A percentile compares a stretch with the other conserved stretches of the same genome.
These are phyloP conservation scores for Blastobotrys raffinosifermentans DNA, from an alignment of 1,139 yeast genomes.

Conservation along the genomic window DNA sequence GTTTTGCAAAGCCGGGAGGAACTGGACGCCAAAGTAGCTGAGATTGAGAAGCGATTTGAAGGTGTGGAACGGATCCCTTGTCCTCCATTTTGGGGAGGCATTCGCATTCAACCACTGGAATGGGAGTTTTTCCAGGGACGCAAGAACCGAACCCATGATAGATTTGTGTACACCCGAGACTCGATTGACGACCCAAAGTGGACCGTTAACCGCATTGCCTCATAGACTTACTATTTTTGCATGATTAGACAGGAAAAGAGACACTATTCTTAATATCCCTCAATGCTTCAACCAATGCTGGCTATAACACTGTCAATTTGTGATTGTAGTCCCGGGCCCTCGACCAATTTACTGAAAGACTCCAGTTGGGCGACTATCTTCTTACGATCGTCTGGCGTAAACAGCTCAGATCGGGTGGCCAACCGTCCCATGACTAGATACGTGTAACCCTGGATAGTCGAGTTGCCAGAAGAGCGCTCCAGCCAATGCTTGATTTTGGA, in stretches of 20 bases:
- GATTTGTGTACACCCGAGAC: slow-evolving; percentile 67
- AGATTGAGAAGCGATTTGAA: slow-evolving; percentile 51
- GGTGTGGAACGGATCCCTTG: slow-evolving; percentile 63
- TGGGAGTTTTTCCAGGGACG: slow-evolving; percentile 98
- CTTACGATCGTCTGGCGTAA: slow-evolving; percentile 9
- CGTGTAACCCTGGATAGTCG: too few relatives aligned
- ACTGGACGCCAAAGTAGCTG: slow-evolving; percentile 47
- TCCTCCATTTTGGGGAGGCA: slow-evolving; percentile 95
- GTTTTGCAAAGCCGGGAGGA: slow-evolving; percentile 52
- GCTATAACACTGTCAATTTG: too few relatives aligned
- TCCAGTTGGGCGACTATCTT: slow-evolving; percentile 10
- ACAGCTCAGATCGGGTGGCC: too few relatives aligned
- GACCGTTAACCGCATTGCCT: slow-evolving; percentile 67
- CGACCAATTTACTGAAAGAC: slow-evolving; percentile 10
- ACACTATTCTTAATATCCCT: too few relatives aligned
- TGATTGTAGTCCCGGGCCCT: slow-evolving; percentile 15
- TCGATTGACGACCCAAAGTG: slow-evolving; percentile 41
- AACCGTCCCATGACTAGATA: too few relatives aligned
- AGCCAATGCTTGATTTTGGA: neutral
- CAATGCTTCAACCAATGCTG: neutral
- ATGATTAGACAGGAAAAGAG: too few relatives aligned
- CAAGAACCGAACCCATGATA: slow-evolving; percentile 80
- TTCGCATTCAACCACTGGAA: slow-evolving; percentile 79
- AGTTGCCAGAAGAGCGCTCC: too few relatives aligned
- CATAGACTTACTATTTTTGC: slow-evolving; percentile 34